Percentiles rank a stretch among this genome's conserved stretches.
These are phyloP conservation scores for Aspergillus homomorphus DNA, from an alignment of 495 filamentous ascomycete species.

Conservation along the genomic window DNA sequence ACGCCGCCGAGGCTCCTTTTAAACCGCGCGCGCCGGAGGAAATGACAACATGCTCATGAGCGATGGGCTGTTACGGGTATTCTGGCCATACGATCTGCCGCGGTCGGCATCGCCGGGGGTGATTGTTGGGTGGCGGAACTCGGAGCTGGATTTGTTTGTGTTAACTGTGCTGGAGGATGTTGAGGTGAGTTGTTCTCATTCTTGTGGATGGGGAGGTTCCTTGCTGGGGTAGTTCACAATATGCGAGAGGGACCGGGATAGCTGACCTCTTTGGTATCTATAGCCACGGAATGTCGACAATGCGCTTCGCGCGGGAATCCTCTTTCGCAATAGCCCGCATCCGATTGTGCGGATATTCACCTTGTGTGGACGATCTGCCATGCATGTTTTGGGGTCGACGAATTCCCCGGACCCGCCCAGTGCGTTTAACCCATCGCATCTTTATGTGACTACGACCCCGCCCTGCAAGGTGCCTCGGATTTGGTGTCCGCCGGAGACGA, in stretches of 20 bases:
- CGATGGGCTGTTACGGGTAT: slow-evolving; percentile 93
- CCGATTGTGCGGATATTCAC: slow-evolving; percentile 76
- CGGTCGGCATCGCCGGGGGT: slow-evolving; percentile 71
- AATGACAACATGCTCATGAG: slow-evolving; percentile 76
- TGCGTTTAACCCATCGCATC: slow-evolving; percentile 64
- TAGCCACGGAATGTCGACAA: slow-evolving; percentile 77
- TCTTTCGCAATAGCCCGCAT: slow-evolving; percentile 81
- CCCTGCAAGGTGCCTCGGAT: slow-evolving; percentile 63
- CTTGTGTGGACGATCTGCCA: slow-evolving; percentile 74
- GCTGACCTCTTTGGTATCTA: slow-evolving; percentile 13
- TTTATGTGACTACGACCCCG: slow-evolving; percentile 62
- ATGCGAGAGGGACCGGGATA: neutral
- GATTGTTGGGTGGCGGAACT: slow-evolving; percentile 94
- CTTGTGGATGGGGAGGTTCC: neutral
- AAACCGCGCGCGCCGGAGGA: slow-evolving; percentile 50
- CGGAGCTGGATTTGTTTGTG: slow-evolving; percentile 83
- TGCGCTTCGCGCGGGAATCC: slow-evolving; percentile 77
- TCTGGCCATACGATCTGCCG: slow-evolving; percentile 90
- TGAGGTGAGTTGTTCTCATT: slow-evolving; percentile 55
- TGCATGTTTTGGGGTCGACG: slow-evolving; percentile 81
- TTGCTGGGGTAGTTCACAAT: neutral
- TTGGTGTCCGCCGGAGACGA: slow-evolving; percentile 59
- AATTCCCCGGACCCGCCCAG: slow-evolving; percentile 54
- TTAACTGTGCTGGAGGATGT: slow-evolving; percentile 86
- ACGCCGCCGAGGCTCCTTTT: slow-evolving; percentile 92